Evolutionary conservation across 2,329 filamentous ascomycete genomes (phyloP), one percentile per base, ranked within the genome.

Genomic region (Curvularia eragrostidis): DNA sequence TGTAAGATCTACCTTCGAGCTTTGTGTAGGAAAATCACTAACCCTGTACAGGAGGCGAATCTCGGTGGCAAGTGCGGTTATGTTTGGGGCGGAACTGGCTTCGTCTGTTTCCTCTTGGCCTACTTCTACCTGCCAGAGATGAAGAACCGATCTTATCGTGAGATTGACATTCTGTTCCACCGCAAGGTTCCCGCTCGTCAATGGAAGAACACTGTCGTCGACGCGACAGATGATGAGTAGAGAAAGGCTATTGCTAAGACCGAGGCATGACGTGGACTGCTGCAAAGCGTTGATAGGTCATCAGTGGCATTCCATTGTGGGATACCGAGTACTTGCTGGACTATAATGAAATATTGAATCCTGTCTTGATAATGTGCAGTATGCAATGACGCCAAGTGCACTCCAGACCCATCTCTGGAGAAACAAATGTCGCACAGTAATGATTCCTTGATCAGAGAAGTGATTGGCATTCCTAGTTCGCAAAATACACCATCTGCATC

Each of bases 181-280:
- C 69, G 85, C 66, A 73, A 74, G 52, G 73, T 87, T 28, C 79
- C 73, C 0, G 85, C 85, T 65, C 82, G 86, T 70, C 69, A 85
- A 68, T 84, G 81, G 81, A 84, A 80, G 74, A 72, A 83, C 73
- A 86, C 84, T 0, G 76, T 77, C 1, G 65, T 90, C 71, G 83
- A 87, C 67, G 74, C 87, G 53, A 72, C 83, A 21, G 87, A 87
- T 68, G 85, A 89, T 73, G 83, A 88, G 80, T 89, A 88, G 54
- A 59, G 9, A 49, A 18, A 9, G 34, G 5, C 3, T 38, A 12
- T 5, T 28, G 10, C 12, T 12, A 12, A 38, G 34, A n/a, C 34
- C n/a, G n/a, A 49, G 8, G 34, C 5, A 39, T 39, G 5, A 12
- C 30, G 4, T 39, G 34, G 23, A 39, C 28, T 3, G 23, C 15